Evolutionary conservation across 2,329 filamentous ascomycete species (phyloP), one percentile per base, ranked within the genome.

Genomic region (Celoporthe dispersa): DNA sequence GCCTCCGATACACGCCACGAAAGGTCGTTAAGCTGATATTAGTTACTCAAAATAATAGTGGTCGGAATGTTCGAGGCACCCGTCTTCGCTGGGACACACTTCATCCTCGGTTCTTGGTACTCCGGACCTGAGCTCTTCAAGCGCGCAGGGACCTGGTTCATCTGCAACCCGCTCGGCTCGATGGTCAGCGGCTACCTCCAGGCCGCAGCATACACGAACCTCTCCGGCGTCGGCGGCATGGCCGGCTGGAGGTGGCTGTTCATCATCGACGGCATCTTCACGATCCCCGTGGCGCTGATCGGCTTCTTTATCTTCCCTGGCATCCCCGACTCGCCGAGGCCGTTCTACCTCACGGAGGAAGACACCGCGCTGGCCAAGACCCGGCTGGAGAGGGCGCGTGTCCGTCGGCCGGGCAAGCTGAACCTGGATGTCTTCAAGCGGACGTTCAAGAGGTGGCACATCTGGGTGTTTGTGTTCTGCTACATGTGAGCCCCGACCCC

Each of bases 261-360:
- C 66, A 84, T 89, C 14, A 86, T 90, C n/a, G 87, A 88, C 71
- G 85, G 85, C 1, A 80, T 87, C 33, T 88, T 88, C 74, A 87
- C 85, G 1, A 79, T 89, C 4, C 86, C 84, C 0, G 83, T 89
- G 19, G 84, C 85, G 0, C 70, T 88, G 4, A 77, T 86, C 8
- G 85, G 86, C 0, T 87, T 81, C 68, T 65, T 86, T 14, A 81
- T 87, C 14, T 79, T 79, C 61, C 81, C 81, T 0, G 81, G 79
- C 2, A 76, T 82, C 3, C 80, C 81, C 14, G 81, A 81, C 67
- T 81, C 80, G 0, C 79, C 80, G 0, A 76, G 74, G 28, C 78
- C 81, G 1, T 81, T 81, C 57, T 81, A 77, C 64, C 63, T 83
- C 14, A 79, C 77, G 0, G 74, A 77, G 1, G 73, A 73, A 0